Conservation (phyloP, 2,329 filamentous ascomycete species). For the Aureobasidium pullulans region DNA sequence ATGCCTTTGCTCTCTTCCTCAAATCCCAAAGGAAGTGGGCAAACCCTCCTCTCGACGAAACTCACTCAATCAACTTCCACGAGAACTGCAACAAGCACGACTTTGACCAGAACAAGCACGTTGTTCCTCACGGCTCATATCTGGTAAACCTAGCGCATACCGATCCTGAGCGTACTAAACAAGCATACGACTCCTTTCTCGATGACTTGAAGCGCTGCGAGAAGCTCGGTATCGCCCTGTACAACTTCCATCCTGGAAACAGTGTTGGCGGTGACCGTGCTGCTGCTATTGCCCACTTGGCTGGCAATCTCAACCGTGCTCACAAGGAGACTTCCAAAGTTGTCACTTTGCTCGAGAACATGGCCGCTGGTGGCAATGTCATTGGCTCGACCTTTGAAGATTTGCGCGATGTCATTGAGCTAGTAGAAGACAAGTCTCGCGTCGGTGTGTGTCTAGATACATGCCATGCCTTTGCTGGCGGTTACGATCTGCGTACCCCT, state of each 20-base stretch:
- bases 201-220: constrained; percentile 86
- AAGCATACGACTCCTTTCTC: constrained; percentile 78
- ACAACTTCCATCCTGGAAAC: constrained; percentile 95
- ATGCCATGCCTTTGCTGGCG: constrained; percentile 90
- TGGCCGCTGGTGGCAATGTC: constrained; percentile 84
- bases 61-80: constrained; percentile 63
- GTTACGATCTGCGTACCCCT: constrained; percentile 78
- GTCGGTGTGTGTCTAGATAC: constrained; percentile 96
- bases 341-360: constrained; percentile 84
- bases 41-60: constrained; percentile 66
- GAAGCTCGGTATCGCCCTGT: constrained; percentile 76
- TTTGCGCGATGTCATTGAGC: constrained; percentile 72
- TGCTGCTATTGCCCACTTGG: constrained; percentile 70
- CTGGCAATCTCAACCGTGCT: constrained; percentile 71
- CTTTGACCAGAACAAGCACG: constrained; percentile 64
- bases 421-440: constrained; percentile 70
- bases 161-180: constrained; percentile 69
- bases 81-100: constrained; percentile 58
- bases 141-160: constrained; percentile 90
- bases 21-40: constrained; percentile 96
- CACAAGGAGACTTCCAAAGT: constrained; percentile 67
- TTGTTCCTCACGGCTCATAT: constrained; percentile 91
- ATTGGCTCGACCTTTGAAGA: constrained; percentile 83
- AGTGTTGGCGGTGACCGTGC: constrained; percentile 58
- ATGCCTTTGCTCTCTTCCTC: constrained; percentile 89